Percentiles rank a stretch among this genome's conserved stretches.
Evolutionary conservation across 2,329 filamentous ascomycete species (phyloP).

Genomic region (Botrytis medusae): DNA sequence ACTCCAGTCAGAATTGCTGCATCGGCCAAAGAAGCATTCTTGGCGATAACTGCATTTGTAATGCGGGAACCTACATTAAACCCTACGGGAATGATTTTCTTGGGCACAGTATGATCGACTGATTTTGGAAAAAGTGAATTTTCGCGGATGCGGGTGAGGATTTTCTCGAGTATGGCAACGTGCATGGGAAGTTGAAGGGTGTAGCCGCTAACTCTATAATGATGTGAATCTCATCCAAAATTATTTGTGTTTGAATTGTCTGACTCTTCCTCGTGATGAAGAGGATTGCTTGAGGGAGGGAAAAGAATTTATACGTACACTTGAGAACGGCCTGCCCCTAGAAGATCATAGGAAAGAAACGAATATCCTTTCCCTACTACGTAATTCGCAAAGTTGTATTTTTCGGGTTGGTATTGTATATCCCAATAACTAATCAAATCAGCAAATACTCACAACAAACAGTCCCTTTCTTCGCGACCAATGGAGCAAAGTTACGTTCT

Average conservation of each 20-base stretch:
- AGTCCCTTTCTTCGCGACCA: fast-evolving
- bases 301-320: not conserved
- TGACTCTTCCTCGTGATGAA: not conserved
- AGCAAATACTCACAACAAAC: not conserved
- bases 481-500: not conserved
- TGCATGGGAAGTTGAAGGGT: not conserved
- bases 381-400: not conserved
- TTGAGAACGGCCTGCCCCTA: not conserved
- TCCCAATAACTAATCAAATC: not conserved
- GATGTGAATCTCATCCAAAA: not conserved
- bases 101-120: not conserved
- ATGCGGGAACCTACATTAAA: not conserved
- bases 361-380: not conserved
- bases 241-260: not conserved
- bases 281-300: not conserved
- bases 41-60: not conserved
- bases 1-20: not conserved
- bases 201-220: not conserved
- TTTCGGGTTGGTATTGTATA: not conserved
- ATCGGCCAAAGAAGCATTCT: not conserved
- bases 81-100: not conserved
- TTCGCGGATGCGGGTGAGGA: not conserved
- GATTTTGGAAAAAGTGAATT: not conserved
- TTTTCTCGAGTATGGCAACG: not conserved
- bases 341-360: not conserved